Base-by-base conservation (phyloP, 192 early-diverging fungal species). In the Umbelopsis isabellina region DNA sequence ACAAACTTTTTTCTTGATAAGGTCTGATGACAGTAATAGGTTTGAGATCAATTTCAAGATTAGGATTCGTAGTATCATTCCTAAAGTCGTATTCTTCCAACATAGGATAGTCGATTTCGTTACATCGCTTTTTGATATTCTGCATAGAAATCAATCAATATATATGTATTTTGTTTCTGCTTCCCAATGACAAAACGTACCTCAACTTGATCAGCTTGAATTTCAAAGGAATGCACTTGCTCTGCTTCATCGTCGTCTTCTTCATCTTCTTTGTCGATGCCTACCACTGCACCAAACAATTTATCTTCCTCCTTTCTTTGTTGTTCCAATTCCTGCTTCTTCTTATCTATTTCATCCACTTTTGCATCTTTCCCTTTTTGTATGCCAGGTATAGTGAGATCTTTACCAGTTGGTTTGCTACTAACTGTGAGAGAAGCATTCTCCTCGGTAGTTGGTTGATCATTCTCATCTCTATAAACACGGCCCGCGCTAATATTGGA, bases 51-150 rank as follows among this genome's bases (percentile, higher is more conserved):
- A 98, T 88, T 44, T 88, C 87, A 20, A 88, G 76, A 48, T 83
- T 78, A 10, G 87, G 77, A 52, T 86, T 82, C 25, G 70, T 47
- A 21, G 76, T 77, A 75, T 90, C 89, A 71, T 94, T 93, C 61
- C 93, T 87, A 75, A 99, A 99, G 78, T 99, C 97, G 78, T 99
- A 99, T 79, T 99, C 97, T 70, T 98, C 96, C 51, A 98, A 83
- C 85, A 97, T 91, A 1, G 98, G 96, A 69, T 90, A 95, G 52
- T 97, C 95, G 37, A 99, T 81, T 44, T 90, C 91, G 67, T 90
- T 93, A 83, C 95, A 97, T 65, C 90, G 87, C 77, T 92, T 92
- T 68, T 91, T 91, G 67, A 98, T 91, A 16, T 74, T 84, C 77
- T 87, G 78, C 8, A 50, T 46, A 46, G 18, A 46, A 13, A 7